Base-by-base conservation (phyloP, 2,329 filamentous ascomycete species). In the Phaeosphaeriaceae sp. region DNA sequence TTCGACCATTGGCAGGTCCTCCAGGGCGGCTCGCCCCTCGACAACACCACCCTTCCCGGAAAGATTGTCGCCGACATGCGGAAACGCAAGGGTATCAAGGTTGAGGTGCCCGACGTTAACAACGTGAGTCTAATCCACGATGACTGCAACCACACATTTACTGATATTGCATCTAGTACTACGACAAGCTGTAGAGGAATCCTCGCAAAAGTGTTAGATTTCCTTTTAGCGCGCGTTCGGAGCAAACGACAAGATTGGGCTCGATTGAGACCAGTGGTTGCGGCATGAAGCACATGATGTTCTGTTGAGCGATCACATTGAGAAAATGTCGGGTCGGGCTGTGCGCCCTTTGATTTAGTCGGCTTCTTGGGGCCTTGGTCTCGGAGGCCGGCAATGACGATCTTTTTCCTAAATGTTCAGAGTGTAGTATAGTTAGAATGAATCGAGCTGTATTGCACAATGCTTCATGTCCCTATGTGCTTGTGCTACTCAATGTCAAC, bases 51-150 rank as follows among this genome's bases (percentile, higher is more conserved):
- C 78, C 92, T 94, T 88, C 87, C 91, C 76, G 95, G 94, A 80
- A 82, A 88, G 80, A 86, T 97, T 75, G 93, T 98, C 75, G 84
- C 86, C 80, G 88, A 90, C 60, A 97, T 96, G 91, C 93, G 95
- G 81, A 97, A 97, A 90, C 92, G 94, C 85, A 99, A 99, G 93
- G 95, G 94, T 93, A 86, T 99, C 88, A 99, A 99, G 93, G 85
- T 91, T 79, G 88, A 93, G 77, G 91, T 97, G 80, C 94, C 95
- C 76, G 92, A 91, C 81, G 90, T 93, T 85, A 92, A 93, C 80
- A 97, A 97, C 88, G 93, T 95, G 89, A 93, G 92, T 91, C 44
- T 9, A 23, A 48, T 8, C 19, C 17, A 11, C 22, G 21, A 1
- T 7, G 30, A 49, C 42, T n/a, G n/a, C 46, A 6, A 5, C 2